These are phyloP conservation scores for Manihot esculenta DNA, from an alignment of 441 rosid species.

Conservation along the genomic window DNA sequence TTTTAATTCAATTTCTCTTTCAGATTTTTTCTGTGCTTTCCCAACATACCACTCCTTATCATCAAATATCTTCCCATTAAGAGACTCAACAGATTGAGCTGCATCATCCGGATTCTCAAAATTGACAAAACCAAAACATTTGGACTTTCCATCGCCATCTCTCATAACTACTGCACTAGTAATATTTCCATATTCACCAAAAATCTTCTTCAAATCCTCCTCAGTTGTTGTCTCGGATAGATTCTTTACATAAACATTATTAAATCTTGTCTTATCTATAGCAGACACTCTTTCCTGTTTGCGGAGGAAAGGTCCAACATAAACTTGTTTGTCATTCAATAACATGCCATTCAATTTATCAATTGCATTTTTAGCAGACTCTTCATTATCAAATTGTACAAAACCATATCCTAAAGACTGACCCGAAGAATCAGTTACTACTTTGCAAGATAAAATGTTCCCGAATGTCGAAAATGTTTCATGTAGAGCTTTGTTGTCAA, in stretches of 20 bases:
- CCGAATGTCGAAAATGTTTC: conserved; percentile 80
- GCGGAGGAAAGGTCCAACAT: conserved; percentile 79
- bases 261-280: conserved; percentile 48
- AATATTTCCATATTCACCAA: conserved; percentile 70
- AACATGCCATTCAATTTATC: conserved; percentile 79
- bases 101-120: conserved; percentile 68
- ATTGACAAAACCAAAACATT: conserved; percentile 71
- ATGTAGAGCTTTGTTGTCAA: conserved; percentile 81
- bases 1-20: conserved; percentile 61
- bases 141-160: conserved; percentile 61
- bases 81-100: conserved; percentile 59
- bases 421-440: conserved; percentile 71
- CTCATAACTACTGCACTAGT: conserved; percentile 64
- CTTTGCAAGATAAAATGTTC: conserved; percentile 75
- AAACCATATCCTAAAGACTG: conserved; percentile 90
- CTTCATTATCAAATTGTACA: conserved; percentile 77
- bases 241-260: conserved; percentile 82
- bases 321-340: conserved; percentile 82
- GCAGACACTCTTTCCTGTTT: conserved; percentile 74
- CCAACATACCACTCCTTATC: conserved; percentile 74
- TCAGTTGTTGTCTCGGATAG: conserved; percentile 66
- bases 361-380: conserved; percentile 72
- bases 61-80: conserved; percentile 58
- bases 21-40: conserved; percentile 67
- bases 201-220: conserved; percentile 59